Base-by-base conservation (phyloP, 495 filamentous ascomycete species). In the Physcia stellaris region DNA sequence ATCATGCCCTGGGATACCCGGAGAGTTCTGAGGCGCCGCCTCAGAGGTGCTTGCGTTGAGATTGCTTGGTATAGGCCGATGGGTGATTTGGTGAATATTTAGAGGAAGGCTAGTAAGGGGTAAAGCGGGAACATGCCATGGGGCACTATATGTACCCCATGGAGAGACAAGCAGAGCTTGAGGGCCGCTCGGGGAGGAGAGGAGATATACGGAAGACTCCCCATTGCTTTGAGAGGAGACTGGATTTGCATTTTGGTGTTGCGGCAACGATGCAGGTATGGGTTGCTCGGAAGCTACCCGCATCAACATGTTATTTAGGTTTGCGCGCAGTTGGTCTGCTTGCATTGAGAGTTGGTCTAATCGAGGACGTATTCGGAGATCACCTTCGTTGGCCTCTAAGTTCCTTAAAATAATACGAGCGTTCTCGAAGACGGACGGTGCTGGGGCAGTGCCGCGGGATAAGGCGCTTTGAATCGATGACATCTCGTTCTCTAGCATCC, bases 171-270 rank as follows among this genome's bases (percentile, higher is more conserved):
- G 51, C 6, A 81, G 53, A 4, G 70, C 74, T 35, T 71, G 68
- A 23, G 72, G 75, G 4, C 76, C 77, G 13, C 51, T 56, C 1
- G 77, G 73, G 2, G 76, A 78, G 3, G 65, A 71, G 6, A 81
- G 53, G 27, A 81, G 62, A 49, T 79, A 81, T 4, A 77, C 67
- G 39, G 70, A 61, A 4, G 71, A 57, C 4, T 56, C 16, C 28
- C 11, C 24, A 32, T n/a, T 9, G 26, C 9, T 28, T 28, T 7
- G 26, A 7, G 26, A 28, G 7, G 26, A 28, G 7, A 7, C 9
- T 7, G 26, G 13, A 28, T 7, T 7, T 28, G 13, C 26, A 13
- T 7, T 7, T 13, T 7, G 26, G 7, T 28, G 26, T 7, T 7
- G 13, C 9, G 26, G 26, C 13, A 28, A 13, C 13, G 26, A 28